Conservation (phyloP, 139 green algal genomes). For the Chlamydomonas sp. region DNA sequence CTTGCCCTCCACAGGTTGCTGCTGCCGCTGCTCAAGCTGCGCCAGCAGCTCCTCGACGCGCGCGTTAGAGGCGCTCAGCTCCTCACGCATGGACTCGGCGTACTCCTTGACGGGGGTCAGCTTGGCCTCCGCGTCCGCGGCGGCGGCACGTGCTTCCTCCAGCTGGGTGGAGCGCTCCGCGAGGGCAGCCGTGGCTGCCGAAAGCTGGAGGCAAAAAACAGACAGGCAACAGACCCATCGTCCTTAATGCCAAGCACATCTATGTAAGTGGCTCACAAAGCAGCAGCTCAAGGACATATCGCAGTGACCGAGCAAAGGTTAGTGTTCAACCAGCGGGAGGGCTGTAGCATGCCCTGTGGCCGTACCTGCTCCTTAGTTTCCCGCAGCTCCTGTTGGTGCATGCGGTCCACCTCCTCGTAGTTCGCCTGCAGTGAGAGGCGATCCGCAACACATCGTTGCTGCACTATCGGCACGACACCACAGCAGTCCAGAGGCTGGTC, state of each 20-base stretch:
- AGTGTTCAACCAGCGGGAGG: no score
- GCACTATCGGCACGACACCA: no score
- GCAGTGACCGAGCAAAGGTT: no score
- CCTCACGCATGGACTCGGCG: slow-evolving; percentile 14
- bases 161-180: slow-evolving; percentile 3
- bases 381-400: slow-evolving; percentile 22
- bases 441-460: no score
- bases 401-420: not conserved
- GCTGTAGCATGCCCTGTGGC: not conserved
- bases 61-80: not conserved
- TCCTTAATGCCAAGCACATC: no score
- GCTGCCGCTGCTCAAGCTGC: not conserved
- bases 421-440: not conserved
- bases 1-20: not conserved
- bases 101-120: slow-evolving; percentile 25
- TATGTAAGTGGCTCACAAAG: no score
- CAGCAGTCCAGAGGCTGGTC: no score
- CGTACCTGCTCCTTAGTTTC: slow-evolving; percentile 1
- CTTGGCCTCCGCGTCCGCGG: slow-evolving; percentile 12
- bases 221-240: no score
- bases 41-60: not conserved
- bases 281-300: no score
- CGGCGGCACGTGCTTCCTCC: not conserved
- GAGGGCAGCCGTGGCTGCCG: not conserved
- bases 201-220: no score